These are phyloP conservation scores for Penicillium nucicola DNA, from an alignment of 495 filamentous ascomycete species.

Conservation along the genomic window DNA sequence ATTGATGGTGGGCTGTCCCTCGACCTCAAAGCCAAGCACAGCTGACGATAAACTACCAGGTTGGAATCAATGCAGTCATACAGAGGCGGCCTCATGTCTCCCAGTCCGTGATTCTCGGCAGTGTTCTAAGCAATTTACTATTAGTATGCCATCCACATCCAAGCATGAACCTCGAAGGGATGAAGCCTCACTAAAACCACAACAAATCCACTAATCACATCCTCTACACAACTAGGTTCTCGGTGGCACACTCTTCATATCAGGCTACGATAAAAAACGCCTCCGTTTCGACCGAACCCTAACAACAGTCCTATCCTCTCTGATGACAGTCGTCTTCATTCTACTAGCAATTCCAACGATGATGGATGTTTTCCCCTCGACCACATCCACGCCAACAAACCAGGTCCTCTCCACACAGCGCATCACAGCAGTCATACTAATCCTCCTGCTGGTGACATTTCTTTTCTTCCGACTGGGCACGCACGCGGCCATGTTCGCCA, in stretches of 20 bases:
- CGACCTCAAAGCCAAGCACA: not conserved
- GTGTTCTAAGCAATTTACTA: conserved; percentile 21
- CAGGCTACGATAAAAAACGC: conserved; percentile 19
- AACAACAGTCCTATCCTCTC: conserved; percentile 21
- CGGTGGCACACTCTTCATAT: conserved; percentile 17
- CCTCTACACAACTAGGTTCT: conserved; percentile 10
- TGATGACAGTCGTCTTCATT: conserved; percentile 24
- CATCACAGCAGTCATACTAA: conserved; percentile 42
- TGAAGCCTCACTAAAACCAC: not conserved
- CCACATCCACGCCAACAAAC: conserved; percentile 8
- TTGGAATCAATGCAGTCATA: conserved; percentile 16
- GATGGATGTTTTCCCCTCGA: conserved; percentile 22
- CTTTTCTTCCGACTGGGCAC: conserved; percentile 49
- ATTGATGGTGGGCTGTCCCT: conserved; percentile 13
- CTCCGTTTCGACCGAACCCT: conserved; percentile 21
- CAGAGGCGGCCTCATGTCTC: conserved; percentile 9
- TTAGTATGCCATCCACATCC: conserved; percentile 6
- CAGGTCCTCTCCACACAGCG: conserved; percentile 37
- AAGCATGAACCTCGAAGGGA: no score
- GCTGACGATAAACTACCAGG: conserved; percentile 2
- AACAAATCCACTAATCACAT: not conserved
- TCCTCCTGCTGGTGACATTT: conserved; percentile 66
- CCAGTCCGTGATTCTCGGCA: conserved; percentile 19
- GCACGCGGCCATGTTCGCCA: conserved; percentile 15
- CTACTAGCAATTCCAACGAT: conserved; percentile 21